Conservation (phyloP, 371 early-diverging fungal genomes). For the Apophysomyces variabilis region DNA sequence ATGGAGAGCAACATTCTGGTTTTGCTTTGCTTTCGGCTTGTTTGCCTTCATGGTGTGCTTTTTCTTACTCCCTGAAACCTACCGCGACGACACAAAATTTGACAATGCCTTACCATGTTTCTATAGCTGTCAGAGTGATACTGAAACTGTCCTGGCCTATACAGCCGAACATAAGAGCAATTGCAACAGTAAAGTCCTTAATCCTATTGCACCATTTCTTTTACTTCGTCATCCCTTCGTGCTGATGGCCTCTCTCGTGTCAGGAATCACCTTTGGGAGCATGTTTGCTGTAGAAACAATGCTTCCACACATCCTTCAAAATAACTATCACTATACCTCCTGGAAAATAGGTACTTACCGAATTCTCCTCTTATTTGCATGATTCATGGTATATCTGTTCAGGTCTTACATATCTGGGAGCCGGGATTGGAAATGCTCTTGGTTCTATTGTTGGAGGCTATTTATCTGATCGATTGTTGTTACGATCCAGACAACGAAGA, state of each 20-base stretch:
- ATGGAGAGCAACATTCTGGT: conserved; percentile 71
- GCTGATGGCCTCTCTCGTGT: conserved; percentile 43
- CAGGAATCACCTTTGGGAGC: conserved; percentile 56
- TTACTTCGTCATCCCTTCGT: conserved; percentile 57
- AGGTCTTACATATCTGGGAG: conserved; percentile 48
- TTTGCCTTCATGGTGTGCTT: conserved; percentile 46
- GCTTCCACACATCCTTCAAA: conserved; percentile 35
- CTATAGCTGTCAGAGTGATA: background rate
- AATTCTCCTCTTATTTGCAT: background rate
- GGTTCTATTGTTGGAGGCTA: conserved; percentile 34
- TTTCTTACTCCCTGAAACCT: conserved; percentile 69
- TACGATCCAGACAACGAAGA: conserved; percentile 26
- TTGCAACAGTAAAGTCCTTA: conserved; percentile 11
- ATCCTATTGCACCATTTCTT: conserved; percentile 34
- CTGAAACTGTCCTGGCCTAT: too few relatives aligned
- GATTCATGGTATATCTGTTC: too few relatives aligned
- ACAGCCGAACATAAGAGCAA: background rate
- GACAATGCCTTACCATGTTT: conserved; percentile 9
- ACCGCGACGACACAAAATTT: conserved; percentile 40
- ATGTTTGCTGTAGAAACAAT: conserved; percentile 56
- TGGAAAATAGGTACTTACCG: conserved; percentile 38
- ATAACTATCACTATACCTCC: conserved; percentile 35
- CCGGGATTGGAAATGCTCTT: conserved; percentile 47
- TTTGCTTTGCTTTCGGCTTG: conserved; percentile 58
- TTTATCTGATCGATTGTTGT: conserved; percentile 28